Percentiles rank a stretch among this genome's conserved stretches.
These are phyloP conservation scores for Chlamydomonas incerta DNA, from an alignment of 139 green algal genomes.

Conservation along the genomic window DNA sequence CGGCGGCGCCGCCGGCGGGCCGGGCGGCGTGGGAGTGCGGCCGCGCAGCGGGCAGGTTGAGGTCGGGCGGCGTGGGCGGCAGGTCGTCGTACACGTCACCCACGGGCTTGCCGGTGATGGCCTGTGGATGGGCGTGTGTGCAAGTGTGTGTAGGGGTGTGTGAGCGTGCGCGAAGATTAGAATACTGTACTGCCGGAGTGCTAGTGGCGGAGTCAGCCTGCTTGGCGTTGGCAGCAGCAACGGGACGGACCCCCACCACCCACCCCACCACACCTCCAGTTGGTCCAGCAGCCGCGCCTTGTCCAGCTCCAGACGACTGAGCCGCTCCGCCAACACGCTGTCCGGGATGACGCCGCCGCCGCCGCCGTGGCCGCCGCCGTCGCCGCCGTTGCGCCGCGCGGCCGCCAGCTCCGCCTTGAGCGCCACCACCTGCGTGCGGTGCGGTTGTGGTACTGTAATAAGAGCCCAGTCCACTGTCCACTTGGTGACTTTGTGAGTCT, in stretches of 20 bases:
- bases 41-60: background rate
- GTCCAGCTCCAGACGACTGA: conserved; percentile 31
- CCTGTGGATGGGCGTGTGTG: background rate
- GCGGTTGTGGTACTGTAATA: no score
- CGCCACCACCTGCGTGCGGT: background rate
- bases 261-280: conserved; percentile 20
- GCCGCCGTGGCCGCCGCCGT: background rate
- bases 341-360: background rate
- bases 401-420: conserved; percentile 22
- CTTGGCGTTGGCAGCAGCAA: background rate
- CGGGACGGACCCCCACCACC: background rate
- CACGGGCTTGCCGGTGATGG: conserved; percentile 31
- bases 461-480: no score
- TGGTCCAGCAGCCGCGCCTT: conserved; percentile 49
- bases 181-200: no score
- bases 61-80: conserved; percentile 41
- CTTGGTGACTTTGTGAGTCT: no score
- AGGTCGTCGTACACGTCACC: conserved; percentile 43
- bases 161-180: no score
- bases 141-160: no score
- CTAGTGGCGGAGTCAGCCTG: no score
- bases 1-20: no score
- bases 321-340: background rate
- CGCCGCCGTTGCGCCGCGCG: background rate
- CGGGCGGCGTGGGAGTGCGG: background rate